Conservation (phyloP, 306 rosid genomes). For the Fragaria nilgerrensis region DNA sequence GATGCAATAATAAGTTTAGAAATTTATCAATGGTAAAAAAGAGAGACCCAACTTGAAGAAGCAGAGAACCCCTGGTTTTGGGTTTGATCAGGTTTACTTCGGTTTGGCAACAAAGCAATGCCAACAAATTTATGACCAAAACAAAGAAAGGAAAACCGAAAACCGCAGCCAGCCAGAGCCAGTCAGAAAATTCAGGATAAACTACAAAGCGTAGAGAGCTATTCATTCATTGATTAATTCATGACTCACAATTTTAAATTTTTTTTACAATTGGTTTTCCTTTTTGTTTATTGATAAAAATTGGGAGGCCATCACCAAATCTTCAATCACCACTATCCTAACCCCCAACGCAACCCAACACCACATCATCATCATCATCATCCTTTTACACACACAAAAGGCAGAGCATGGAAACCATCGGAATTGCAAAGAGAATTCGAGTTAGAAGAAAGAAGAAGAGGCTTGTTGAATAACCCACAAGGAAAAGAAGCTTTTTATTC, state of each 20-base stretch:
- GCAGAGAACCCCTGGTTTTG: conserved; percentile 14
- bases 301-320: conserved; percentile 30
- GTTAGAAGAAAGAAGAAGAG: conserved; percentile 27
- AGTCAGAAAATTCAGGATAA: conserved; percentile 53
- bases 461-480: conserved; percentile 17
- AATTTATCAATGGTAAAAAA: conserved; percentile 3
- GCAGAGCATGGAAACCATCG: conserved; percentile 32
- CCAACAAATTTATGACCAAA: no score
- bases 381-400: conserved; percentile 6
- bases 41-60: conserved; percentile 32
- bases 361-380: not conserved
- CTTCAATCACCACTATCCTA: conserved; percentile 30
- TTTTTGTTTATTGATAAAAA: not conserved
- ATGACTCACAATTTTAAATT: conserved; percentile 49
- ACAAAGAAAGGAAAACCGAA: not conserved
- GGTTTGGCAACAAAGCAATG: conserved; percentile 14
- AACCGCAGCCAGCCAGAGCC: conserved; percentile 15
- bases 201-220: conserved; percentile 20
- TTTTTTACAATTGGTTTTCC: conserved; percentile 8
- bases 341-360: conserved; percentile 4
- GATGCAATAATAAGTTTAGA: not conserved
- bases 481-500: not conserved
- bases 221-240: conserved; percentile 4
- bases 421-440: conserved; percentile 21
- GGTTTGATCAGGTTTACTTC: not conserved